Evolutionary conservation across 2,329 filamentous ascomycete species (phyloP), one percentile per base, ranked within the genome.

Genomic region (Coniochaeta sp.): DNA sequence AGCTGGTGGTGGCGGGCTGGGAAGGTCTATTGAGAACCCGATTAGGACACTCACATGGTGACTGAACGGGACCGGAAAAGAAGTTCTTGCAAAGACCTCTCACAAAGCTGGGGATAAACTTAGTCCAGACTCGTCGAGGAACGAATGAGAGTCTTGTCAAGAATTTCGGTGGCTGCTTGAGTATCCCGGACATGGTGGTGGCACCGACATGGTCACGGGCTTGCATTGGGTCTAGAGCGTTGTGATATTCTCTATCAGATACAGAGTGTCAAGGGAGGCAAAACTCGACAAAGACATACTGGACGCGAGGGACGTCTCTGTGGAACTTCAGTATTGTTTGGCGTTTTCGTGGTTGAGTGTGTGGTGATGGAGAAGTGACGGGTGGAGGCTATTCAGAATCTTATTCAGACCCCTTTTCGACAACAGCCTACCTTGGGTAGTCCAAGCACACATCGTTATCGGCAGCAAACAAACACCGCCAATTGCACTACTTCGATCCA

Each of bases 361-460:
- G 18, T 35, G 27, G 22, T 48, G 27, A 24, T 31, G 45, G 7
- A 26, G 45, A 30, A 16, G 26, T 31, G 30, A 49, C 22, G 22
- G n/a, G 16, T 7, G 28, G 18, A 22, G 18, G 30, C 20, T 49
- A 49, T 49, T 49, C 28, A 49, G 30, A 3, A 50, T 54, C 56
- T 55, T 61, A 60, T 61, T 62, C 56, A 61, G 16, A 54, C 51
- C 58, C 54, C 40, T 28, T 53, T 58, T 55, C 28, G 58, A 56
- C 28, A 57, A 55, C 12, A 18, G 18, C 28, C 47, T 2, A n/a
- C n/a, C n/a, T n/a, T n/a, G n/a, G n/a, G n/a, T n/a, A 2, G 8
- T 35, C 18, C 20, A 42, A 14, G 18, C 18, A 24, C 18, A n/a
- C 18, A 22, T 24, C 22, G 26, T 6, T 18, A 18, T 24, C 38